Conservation (phyloP, 805 yeast species). For the Myxozyma vanderwaltii region DNA sequence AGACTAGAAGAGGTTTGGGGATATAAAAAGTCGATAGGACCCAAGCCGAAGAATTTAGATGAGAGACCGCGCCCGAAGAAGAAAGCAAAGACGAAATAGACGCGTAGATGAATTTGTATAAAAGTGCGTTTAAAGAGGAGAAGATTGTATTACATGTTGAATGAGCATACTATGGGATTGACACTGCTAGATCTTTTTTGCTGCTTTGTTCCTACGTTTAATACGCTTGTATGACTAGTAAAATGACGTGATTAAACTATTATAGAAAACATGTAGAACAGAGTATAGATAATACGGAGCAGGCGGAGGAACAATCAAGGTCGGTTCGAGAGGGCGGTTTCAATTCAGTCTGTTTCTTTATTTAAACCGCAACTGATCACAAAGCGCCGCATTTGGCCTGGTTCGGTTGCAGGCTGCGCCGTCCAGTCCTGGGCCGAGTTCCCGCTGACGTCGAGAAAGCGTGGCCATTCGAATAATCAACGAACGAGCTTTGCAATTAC, state of each 20-base stretch:
- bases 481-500: no score
- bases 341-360: not conserved
- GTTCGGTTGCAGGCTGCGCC: conserved; percentile 9
- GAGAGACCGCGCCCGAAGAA: not conserved
- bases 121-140: not conserved
- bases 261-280: no score
- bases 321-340: no score
- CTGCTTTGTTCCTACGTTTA: no score
- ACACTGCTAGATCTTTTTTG: no score
- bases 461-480: not conserved
- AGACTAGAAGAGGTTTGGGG: conserved; percentile 68
- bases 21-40: conserved; percentile 8
- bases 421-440: not conserved
- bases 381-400: conserved; percentile 1
- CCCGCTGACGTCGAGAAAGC: conserved; percentile 12
- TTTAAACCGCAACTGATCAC: conserved; percentile 1
- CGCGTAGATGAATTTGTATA: not conserved
- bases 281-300: no score
- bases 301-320: no score
- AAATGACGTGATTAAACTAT: no score
- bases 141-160: not conserved
- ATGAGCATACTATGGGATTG: no score
- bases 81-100: conserved; percentile 12
- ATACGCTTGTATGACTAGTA: no score
- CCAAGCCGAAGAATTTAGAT: not conserved